phyloP scores from a whole-genome alignment of 2,329 filamentous ascomycete genomes.

The Colletotrichum paranaense region DNA sequence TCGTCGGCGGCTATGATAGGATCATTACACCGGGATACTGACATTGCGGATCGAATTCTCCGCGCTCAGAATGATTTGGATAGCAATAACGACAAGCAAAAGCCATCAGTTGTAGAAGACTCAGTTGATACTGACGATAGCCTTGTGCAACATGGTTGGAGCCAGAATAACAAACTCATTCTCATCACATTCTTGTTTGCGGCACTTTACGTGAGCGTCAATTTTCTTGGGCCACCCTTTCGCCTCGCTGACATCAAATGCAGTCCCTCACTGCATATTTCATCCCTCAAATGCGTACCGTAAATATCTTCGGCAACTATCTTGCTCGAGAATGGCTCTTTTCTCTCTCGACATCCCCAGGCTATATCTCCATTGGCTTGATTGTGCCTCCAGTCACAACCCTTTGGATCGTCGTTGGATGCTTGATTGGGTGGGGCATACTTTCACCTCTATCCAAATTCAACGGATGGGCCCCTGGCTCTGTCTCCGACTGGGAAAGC shows the following conservation, averaged over 20 bases:
- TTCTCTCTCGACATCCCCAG: not conserved
- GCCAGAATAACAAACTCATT: not conserved
- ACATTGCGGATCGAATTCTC: not conserved
- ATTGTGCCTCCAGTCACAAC: constrained; percentile 2
- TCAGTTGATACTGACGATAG: not conserved
- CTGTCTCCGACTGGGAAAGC: constrained; percentile 3
- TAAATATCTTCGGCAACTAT: constrained; percentile 4
- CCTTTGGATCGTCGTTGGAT: not conserved
- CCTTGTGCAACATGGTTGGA: not conserved
- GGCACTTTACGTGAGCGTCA: constrained; percentile 8
- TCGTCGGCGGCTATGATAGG: constrained; percentile 6
- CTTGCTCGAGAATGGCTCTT: not conserved
- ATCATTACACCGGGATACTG: not conserved
- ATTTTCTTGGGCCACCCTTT: not conserved
- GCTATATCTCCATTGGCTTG: constrained; percentile 2
- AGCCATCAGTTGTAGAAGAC: not conserved
- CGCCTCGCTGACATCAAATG: not conserved
- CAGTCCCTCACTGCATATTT: not conserved
- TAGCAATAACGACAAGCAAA: not conserved
- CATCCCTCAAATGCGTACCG: not conserved
- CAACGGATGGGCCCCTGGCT: not conserved
- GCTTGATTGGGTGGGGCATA: not conserved
- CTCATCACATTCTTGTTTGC: not conserved
- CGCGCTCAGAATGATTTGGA: constrained; percentile 3
- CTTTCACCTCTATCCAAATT: not conserved